Conservation (phyloP, 2,329 filamentous ascomycete genomes). For the Trichophaea hybrida region DNA sequence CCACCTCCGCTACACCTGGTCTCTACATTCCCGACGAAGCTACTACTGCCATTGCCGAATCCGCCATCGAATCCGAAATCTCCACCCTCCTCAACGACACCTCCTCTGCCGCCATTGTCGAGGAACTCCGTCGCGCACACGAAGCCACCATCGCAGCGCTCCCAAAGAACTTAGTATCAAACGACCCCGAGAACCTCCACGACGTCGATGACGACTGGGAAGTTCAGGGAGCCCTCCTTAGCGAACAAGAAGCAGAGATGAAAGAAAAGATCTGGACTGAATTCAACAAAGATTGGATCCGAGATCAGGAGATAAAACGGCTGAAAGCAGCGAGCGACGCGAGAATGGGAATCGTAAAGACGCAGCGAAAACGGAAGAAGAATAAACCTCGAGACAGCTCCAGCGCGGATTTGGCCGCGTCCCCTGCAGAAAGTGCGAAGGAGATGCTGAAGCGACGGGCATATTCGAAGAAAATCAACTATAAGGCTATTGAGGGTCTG, state of each 20-base stretch:
- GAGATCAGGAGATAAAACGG: slow-evolving; percentile 66
- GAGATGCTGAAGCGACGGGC: slow-evolving; percentile 52
- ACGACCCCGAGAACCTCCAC: slow-evolving; percentile 45
- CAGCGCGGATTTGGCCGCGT: slow-evolving; percentile 50
- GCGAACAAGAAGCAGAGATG: slow-evolving; percentile 56
- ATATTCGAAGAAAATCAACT: slow-evolving; percentile 57
- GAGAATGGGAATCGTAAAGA: slow-evolving; percentile 41
- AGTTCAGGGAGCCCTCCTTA: slow-evolving; percentile 64
- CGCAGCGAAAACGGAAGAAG: slow-evolving; percentile 37
- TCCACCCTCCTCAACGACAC: slow-evolving; percentile 53
- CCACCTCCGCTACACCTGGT: slow-evolving; percentile 32
- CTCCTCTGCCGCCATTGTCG: slow-evolving; percentile 41
- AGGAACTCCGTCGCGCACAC: slow-evolving; percentile 42
- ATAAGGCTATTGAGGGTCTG: slow-evolving; percentile 46
- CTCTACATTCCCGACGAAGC: slow-evolving; percentile 42
- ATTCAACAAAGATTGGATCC: slow-evolving; percentile 85
- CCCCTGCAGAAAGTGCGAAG: slow-evolving; percentile 53
- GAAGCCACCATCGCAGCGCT: slow-evolving; percentile 40
- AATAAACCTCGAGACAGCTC: slow-evolving; percentile 48
- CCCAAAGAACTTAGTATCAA: slow-evolving; percentile 40
- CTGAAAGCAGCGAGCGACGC: slow-evolving; percentile 54
- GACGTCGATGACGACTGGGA: slow-evolving; percentile 78
- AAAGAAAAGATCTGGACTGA: slow-evolving; percentile 93
- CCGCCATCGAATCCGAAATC: slow-evolving; percentile 52
- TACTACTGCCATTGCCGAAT: slow-evolving; percentile 33